These are phyloP conservation scores for Xylaria acuta DNA, from an alignment of 495 filamentous ascomycete species.

Conservation along the genomic window DNA sequence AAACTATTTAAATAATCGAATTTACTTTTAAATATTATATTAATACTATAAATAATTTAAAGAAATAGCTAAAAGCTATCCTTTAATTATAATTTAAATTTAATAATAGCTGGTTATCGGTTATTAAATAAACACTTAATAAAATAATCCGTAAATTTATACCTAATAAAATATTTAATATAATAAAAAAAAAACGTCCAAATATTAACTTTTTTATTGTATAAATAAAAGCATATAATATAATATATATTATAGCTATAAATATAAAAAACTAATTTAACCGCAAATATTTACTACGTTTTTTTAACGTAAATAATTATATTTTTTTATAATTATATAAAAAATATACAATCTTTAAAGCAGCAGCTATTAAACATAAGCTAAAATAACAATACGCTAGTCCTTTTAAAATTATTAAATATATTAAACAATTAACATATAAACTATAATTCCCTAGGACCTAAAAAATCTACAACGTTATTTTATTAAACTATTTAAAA, in stretches of 20 bases:
- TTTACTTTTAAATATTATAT: conserved; percentile 1
- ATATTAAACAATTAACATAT: neutral
- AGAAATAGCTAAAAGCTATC: neutral
- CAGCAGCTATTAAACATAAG: neutral
- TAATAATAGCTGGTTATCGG: neutral
- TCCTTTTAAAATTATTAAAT: neutral
- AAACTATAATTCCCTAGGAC: neutral
- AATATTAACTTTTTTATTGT: neutral
- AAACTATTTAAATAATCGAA: conserved; percentile 5
- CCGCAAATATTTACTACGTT: neutral
- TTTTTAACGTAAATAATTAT: neutral
- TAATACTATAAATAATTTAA: no score
- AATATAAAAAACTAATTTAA: neutral
- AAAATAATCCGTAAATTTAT: conserved; percentile 3
- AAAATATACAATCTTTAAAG: conserved; percentile 4
- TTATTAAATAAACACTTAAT: conserved; percentile 1
- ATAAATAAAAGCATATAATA: neutral
- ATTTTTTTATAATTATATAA: conserved; percentile 1
- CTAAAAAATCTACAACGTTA: no score
- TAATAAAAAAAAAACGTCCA: neutral
- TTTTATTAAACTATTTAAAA: no score
- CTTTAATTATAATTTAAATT: neutral
- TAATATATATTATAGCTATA: neutral
- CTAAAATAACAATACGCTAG: neutral
- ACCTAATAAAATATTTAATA: neutral